Evolutionary conservation across 768 basidiomycete genomes (phyloP), one percentile per base, ranked within the genome.

Genomic region (Russula vinacea): DNA sequence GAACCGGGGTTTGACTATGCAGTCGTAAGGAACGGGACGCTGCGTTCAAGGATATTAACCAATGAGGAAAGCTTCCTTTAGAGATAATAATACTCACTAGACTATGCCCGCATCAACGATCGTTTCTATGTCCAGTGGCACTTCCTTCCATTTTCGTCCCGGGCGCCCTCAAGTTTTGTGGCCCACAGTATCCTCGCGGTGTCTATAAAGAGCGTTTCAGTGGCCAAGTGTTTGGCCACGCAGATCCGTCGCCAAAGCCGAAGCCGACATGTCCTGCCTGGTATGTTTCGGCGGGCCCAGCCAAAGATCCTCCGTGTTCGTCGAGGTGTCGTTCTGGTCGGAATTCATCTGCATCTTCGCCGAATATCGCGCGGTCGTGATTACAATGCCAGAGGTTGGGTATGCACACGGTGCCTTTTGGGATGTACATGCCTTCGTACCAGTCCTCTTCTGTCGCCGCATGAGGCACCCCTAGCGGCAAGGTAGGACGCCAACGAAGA

Each of bases 331-430:
- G 66, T 11, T 67, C 64, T 0, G 71, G 71, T 10, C 58, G 40
- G 62, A 72, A 72, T 16, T 35, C 40, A 2, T 63, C 57, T 6
- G 67, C 65, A 40, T 71, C 69, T 2, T 62, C 47, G 11, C 64
- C 67, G 33, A 62, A 71, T 5, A 63, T 4, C 16, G 56, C 29
- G 7, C 40, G 29, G 29, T 64, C 52, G 9, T 60, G 47, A 44
- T 60, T 56, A 13, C 62, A 51, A 0, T 56, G 37, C 66, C 68
- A 66, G 10, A 40, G 1, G 56, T 76, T 76, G 14, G 70, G 60
- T n/a, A 76, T 63, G 40, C 75, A 67, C 1, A 75, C 68, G 2
- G 76, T 72, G 17, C 75, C 77, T 42, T 71, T 73, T 1, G 77
- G 77, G 16, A 79, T 75, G 57, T 70, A 65, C 55, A 62, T 64